These are phyloP conservation scores for Mucor irregularis DNA, from an alignment of 371 early-diverging fungal species.

Conservation along the genomic window DNA sequence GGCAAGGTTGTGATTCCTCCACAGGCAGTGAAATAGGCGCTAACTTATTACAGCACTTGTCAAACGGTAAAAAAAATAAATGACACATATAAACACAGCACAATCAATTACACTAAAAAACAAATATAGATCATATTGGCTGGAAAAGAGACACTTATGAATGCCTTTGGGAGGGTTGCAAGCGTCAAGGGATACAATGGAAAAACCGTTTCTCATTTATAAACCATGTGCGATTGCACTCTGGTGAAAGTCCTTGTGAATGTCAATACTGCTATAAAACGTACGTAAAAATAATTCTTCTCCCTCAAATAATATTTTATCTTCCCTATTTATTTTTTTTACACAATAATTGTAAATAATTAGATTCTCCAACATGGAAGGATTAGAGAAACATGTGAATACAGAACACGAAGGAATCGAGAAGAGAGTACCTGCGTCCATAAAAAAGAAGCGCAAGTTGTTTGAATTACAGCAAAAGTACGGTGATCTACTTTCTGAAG, in stretches of 20 bases:
- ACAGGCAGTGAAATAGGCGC: too few relatives aligned
- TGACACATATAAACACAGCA: too few relatives aligned
- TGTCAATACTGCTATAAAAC: background rate
- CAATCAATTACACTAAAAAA: background rate
- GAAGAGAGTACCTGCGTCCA: background rate
- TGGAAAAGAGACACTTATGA: background rate
- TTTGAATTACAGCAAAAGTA: background rate
- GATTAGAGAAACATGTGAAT: background rate
- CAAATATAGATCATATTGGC: background rate
- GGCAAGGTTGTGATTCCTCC: too few relatives aligned
- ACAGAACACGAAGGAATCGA: background rate
- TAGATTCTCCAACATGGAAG: background rate
- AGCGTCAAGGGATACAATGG: background rate
- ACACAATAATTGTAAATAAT: too few relatives aligned
- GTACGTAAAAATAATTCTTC: background rate
- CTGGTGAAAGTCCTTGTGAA: background rate
- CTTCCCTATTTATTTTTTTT: background rate
- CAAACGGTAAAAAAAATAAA: background rate
- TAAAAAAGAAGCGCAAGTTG: slow-evolving; percentile 13
- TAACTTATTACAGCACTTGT: too few relatives aligned
- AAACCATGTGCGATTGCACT: background rate
- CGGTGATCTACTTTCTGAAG: slow-evolving; percentile 6
- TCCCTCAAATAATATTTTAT: background rate
- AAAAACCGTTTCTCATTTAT: background rate
- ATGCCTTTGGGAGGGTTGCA: background rate